Base-by-base conservation (phyloP, 441 rosid species). In the Geranium incanum region DNA sequence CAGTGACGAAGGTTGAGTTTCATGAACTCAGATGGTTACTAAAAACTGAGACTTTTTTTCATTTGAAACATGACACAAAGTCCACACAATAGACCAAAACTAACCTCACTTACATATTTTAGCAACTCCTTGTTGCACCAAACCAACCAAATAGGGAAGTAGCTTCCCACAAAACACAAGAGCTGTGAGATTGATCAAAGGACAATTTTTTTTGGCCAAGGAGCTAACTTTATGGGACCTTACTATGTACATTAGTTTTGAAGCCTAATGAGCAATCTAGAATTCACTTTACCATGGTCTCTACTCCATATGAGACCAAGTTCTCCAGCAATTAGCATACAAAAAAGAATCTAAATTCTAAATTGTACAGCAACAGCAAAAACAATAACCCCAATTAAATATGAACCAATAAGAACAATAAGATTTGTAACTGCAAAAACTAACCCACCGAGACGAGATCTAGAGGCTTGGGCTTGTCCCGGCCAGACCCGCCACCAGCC, bases 391-490 rank as follows among this genome's bases (percentile, higher is more conserved):
- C 55, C n/a, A 45, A 45, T 9, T 45, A 21, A 57, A 57, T 28
- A 28, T 28, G 33, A 28, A 65, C 36, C 15, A 62, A 64, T 18
- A 4, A 73, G 13, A 39, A 16, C 21, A 15, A 68, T 1, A 1
- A 62, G 39, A 18, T 19, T 28, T 28, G 33, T 28, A 28, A 28
- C 33, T 28, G 33, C 33, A 28, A 28, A 1, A 38, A 43, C 8
- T 57, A 37, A 85, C 91, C 19, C 57, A 89, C 97, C 23, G 97
- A 84, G 48, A 93, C 86, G 70, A 86, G 80, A 82, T 91, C 98
- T 7, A 93, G 88, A 16, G 98, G 97, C 79, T 89, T 93, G 45
- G 97, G 95, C 0, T 87, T 86, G 76, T 91, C 97, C 78, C 97
- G 86, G 68, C 79, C 91, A 2, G 87, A 83, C 19, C 75, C 84